Evolutionary conservation across 225 moss, liverwort and hornwort genomes (phyloP).

Genomic region (Physcomitrellopsis africana): DNA sequence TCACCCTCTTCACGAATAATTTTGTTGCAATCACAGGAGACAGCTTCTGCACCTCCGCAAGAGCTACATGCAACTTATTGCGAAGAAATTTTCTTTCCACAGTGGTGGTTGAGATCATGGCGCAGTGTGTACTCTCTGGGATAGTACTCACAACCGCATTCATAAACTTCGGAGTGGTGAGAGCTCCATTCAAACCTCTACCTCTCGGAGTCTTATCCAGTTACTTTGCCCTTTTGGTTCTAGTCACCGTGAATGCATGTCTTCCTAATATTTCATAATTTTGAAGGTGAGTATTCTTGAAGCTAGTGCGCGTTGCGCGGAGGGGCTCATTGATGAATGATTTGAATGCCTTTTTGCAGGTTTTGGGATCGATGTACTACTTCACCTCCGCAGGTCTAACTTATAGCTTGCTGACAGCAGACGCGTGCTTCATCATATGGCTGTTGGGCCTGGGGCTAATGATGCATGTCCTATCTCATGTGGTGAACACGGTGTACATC

Average conservation of each 20-base stretch:
- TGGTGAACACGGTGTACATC: constrained; percentile 81
- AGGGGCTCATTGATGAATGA: neutral
- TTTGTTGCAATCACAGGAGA: constrained; percentile 84
- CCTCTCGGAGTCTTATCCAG: too few species aligned
- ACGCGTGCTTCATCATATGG: constrained; percentile 35
- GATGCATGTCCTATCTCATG: constrained; percentile 40
- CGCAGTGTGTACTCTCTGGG: constrained; percentile 49
- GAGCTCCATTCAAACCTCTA: constrained; percentile 14
- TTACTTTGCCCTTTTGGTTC: neutral
- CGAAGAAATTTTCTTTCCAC: constrained; percentile 72
- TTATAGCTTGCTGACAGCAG: constrained; percentile 13
- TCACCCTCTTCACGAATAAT: constrained; percentile 74
- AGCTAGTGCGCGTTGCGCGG: too few species aligned
- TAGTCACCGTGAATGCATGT: neutral
- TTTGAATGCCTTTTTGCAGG: constrained; percentile 1
- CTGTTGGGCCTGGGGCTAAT: constrained; percentile 47
- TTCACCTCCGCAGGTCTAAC: constrained; percentile 13
- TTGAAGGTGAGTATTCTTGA: too few species aligned
- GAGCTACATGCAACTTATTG: constrained; percentile 54
- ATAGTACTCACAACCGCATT: constrained; percentile 45
- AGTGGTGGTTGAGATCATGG: constrained; percentile 63
- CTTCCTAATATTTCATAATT: too few species aligned
- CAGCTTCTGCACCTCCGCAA: constrained; percentile 72
- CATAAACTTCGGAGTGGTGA: constrained; percentile 48
- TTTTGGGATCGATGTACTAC: constrained; percentile 24